Percentiles rank a stretch among this genome's conserved stretches.
phyloP scores from a whole-genome alignment of 1,139 yeast species.

The Scheffersomyces segobiensis region DNA sequence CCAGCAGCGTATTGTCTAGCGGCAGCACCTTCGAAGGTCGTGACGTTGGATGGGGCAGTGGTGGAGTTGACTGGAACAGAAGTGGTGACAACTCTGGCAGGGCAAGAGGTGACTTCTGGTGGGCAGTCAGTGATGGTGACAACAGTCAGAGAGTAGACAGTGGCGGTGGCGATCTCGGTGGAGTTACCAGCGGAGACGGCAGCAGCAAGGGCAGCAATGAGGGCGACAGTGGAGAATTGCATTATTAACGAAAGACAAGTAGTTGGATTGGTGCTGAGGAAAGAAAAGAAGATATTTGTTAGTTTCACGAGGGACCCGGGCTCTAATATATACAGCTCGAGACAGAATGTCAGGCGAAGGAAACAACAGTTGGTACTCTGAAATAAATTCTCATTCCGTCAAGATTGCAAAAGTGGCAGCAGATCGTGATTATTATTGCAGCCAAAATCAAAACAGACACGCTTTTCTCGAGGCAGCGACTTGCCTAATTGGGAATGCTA shows the following conservation, averaged over 20 bases:
- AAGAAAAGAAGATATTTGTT: constrained; percentile 6
- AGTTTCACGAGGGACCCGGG: not conserved
- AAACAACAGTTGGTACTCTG: not conserved
- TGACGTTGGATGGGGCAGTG: constrained; percentile 32
- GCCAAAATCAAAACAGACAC: not conserved
- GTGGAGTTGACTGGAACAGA: constrained; percentile 19
- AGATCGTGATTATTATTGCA: not conserved
- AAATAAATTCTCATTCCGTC: not conserved
- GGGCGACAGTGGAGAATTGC: constrained; percentile 51
- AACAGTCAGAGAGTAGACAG: constrained; percentile 22
- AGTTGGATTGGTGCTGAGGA: constrained; percentile 20
- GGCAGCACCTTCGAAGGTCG: constrained; percentile 38
- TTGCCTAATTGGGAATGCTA: not conserved
- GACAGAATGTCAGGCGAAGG: not conserved
- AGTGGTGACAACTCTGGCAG: constrained; percentile 26
- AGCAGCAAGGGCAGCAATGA: constrained; percentile 42
- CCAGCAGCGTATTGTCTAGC: constrained; percentile 36
- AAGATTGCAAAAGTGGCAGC: not conserved
- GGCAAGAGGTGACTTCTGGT: constrained; percentile 40
- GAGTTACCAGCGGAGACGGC: constrained; percentile 36
- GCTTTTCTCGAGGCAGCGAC: not conserved
- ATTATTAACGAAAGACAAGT: constrained; percentile 35
- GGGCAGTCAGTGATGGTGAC: constrained; percentile 49
- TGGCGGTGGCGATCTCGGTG: constrained; percentile 28
- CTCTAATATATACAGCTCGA: not conserved